A percentile compares a stretch with the other conserved stretches of the same genome.
These are phyloP conservation scores for Penicillium odoratum DNA, from an alignment of 495 filamentous ascomycete genomes.

Conservation along the genomic window DNA sequence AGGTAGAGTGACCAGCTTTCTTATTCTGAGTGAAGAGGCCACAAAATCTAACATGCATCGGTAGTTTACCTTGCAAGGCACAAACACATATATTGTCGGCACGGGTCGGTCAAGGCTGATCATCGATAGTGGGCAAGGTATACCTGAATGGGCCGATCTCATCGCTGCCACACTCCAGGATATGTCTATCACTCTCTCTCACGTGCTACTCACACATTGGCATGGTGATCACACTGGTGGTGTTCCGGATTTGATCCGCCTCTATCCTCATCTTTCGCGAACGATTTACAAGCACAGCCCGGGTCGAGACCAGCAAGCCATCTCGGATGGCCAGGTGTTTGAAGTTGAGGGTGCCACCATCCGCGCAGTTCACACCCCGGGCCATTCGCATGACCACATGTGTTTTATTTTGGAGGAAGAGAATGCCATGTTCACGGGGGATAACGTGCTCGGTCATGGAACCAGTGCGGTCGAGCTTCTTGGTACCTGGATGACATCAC, in stretches of 20 bases:
- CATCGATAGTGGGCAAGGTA: conserved; percentile 63
- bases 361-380: conserved; percentile 39
- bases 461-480: conserved; percentile 34
- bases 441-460: conserved; percentile 58
- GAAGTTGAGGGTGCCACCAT: conserved; percentile 41
- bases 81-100: conserved; percentile 78
- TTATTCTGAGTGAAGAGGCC: background rate
- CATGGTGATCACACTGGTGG: conserved; percentile 79
- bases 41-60: too few species aligned
- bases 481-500: conserved; percentile 34
- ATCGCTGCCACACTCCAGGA: conserved; percentile 23
- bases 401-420: conserved; percentile 56
- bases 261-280: conserved; percentile 45
- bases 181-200: conserved; percentile 48
- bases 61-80: conserved; percentile 47
- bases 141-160: conserved; percentile 32
- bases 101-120: conserved; percentile 61
- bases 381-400: conserved; percentile 49
- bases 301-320: conserved; percentile 43
- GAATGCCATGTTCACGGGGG: conserved; percentile 81
- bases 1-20: conserved; percentile 38
- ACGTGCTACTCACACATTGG: conserved; percentile 75
- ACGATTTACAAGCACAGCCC: conserved; percentile 49
- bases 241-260: conserved; percentile 57
- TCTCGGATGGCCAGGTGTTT: conserved; percentile 41